These are phyloP conservation scores for Fusarium avenaceum DNA, from an alignment of 2,329 filamentous ascomycete species.

Conservation along the genomic window DNA sequence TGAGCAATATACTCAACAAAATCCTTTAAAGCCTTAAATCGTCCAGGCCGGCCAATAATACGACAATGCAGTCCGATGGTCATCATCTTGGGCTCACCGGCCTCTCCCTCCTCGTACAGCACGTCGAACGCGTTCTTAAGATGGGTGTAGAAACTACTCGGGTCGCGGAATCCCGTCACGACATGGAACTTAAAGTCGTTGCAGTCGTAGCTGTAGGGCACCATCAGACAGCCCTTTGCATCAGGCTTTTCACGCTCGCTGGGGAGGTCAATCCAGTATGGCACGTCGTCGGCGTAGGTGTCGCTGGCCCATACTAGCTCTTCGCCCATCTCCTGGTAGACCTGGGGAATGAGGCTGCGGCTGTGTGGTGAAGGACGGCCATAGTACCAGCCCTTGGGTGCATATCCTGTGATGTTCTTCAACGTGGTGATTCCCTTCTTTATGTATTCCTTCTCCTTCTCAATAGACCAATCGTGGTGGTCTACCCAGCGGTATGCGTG, in stretches of 20 bases:
- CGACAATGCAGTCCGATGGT: conserved; percentile 13
- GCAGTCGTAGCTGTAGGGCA: conserved; percentile 21
- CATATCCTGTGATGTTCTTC: conserved; percentile 11
- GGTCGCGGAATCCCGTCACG: not conserved
- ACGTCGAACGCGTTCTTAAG: conserved; percentile 16
- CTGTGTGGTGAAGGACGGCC: conserved; percentile 8
- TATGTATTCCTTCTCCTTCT: conserved; percentile 3
- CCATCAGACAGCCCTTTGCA: conserved; percentile 8
- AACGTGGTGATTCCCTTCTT: not conserved
- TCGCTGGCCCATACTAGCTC: conserved; percentile 5
- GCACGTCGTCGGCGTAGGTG: conserved; percentile 17
- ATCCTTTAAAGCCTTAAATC: conserved; percentile 9
- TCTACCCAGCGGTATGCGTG: conserved; percentile 19
- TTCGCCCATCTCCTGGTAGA: conserved; percentile 15
- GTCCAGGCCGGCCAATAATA: conserved; percentile 5
- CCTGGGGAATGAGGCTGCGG: not conserved
- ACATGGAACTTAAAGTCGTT: conserved; percentile 20
- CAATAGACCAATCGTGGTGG: conserved; percentile 12
- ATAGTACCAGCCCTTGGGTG: conserved; percentile 8
- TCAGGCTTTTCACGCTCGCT: not conserved
- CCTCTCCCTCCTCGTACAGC: conserved; percentile 6
- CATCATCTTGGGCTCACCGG: conserved; percentile 7
- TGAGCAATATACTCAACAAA: conserved; percentile 16
- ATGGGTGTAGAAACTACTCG: conserved; percentile 2
- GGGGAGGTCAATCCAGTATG: conserved; percentile 15